These are phyloP conservation scores for Musa acuminata DNA, from an alignment of 176 grass and related monocot species.

Conservation along the genomic window DNA sequence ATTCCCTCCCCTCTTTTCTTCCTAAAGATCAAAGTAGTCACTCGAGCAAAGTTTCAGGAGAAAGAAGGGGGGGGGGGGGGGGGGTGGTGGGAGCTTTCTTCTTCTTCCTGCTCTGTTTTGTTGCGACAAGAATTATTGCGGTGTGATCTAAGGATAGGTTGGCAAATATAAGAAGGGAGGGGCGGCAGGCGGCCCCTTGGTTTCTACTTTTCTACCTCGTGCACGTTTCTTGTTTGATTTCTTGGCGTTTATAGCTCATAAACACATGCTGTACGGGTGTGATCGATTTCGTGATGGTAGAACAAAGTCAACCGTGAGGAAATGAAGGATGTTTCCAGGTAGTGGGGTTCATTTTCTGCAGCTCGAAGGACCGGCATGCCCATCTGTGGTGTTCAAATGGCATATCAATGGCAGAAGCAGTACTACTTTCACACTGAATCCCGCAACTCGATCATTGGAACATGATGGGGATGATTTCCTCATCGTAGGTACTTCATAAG, in stretches of 20 bases:
- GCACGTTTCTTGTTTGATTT: not conserved
- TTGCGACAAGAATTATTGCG: not conserved
- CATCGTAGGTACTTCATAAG: no score
- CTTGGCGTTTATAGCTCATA: not conserved
- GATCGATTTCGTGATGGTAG: not conserved
- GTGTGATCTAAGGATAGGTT: not conserved
- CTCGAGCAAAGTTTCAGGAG: not conserved
- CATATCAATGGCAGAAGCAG: no score
- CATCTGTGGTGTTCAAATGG: no score
- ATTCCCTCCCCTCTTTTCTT: not conserved
- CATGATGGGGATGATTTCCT: no score
- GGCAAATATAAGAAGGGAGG: not conserved
- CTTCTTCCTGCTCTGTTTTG: not conserved
- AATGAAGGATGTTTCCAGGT: not conserved
- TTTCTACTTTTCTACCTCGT: not conserved
- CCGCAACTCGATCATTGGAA: no score
- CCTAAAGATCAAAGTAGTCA: not conserved
- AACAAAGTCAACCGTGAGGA: not conserved
- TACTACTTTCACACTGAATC: no score
- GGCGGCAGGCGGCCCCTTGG: not conserved
- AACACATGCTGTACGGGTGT: no score
- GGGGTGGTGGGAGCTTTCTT: not conserved
- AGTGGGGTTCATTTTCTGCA: not conserved
- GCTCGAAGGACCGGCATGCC: not conserved
- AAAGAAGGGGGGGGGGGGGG: no score